Base-by-base conservation (phyloP, 495 filamentous ascomycete genomes). In the Clohesyomyces aquaticus region DNA sequence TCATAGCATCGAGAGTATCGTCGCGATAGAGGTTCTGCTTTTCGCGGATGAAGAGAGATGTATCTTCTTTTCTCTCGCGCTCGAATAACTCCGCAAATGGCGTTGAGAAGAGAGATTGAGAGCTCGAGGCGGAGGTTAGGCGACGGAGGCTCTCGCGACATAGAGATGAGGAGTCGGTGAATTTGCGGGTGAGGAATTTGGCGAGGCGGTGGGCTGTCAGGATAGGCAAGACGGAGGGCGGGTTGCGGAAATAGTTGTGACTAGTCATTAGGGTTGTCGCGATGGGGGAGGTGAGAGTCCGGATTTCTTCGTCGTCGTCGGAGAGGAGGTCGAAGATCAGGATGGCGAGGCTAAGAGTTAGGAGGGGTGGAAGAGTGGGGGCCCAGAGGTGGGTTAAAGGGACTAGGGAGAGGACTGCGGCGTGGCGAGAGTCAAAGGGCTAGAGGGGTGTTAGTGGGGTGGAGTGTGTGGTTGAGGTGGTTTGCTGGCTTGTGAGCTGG, bases 11-110 rank as follows among this genome's bases (percentile, higher is more conserved):
- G 8, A 82, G 75, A 2, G 90, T 82, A 50, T 89, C 84, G 68
- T 96, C 93, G 51, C 94, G 78, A 71, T 88, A 97, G 0, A 96
- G 78, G 61, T 98, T 98, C 65, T 93, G 91, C 67, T 94, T 91
- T 75, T 98, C 94, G 67, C 89, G 80, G 14, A 84, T 85, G 69
- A 98, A 98, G 0, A 98, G 77, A 1, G 88, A 81, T 27, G 83
- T 86, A 68, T 90, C 86, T 49, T 87, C 85, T 50, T 82, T 80
- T 43, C 82, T 69, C 22, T 83, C 81, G 22, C 80, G 68, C 0
- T 70, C 63, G 14, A 93, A 71, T 18, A 79, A 74, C 0, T 72
- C 66, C 2, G 74, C 74, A 0, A 88, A 81, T 0, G 82, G 16
- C 1, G 2, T 16, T 9, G 43, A 14, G 32, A 64, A 61, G 1